Conservation (phyloP, 225 moss, liverwort and hornwort genomes). For the Neckera pumila region DNA sequence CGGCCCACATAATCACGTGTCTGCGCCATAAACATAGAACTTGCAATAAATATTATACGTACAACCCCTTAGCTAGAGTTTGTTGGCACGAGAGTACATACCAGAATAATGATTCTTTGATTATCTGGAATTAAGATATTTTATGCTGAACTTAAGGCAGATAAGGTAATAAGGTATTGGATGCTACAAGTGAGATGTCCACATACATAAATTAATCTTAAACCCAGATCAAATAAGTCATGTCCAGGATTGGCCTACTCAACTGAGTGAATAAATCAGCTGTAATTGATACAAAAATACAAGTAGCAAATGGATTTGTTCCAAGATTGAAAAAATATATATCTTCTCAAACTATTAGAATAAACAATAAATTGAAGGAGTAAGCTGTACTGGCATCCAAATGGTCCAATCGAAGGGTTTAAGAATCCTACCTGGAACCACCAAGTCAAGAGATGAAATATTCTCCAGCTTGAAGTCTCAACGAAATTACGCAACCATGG, state of each 20-base stretch:
- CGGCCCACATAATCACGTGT: conserved; percentile 81
- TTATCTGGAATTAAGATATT: neutral
- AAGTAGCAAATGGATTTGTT: neutral
- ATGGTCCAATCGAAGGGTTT: neutral
- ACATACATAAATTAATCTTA: neutral
- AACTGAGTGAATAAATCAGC: neutral
- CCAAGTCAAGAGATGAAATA: conserved; percentile 82
- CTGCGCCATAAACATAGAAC: conserved; percentile 28
- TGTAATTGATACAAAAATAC: neutral
- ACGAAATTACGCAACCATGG: conserved; percentile 77
- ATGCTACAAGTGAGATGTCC: neutral
- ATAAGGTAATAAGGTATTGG: neutral
- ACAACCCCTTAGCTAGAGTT: neutral
- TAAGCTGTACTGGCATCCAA: neutral
- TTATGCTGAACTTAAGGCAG: neutral
- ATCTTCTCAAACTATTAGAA: neutral
- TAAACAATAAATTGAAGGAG: neutral
- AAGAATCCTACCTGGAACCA: conserved; percentile 74
- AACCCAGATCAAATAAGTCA: neutral
- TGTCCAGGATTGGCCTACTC: neutral
- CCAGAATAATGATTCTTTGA: neutral
- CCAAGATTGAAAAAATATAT: neutral
- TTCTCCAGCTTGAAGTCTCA: conserved; percentile 85
- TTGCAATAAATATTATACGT: neutral
- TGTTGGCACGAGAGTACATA: neutral